These are phyloP conservation scores for Davidsoniella eucalypti DNA, from an alignment of 2,329 filamentous ascomycete genomes.

Conservation along the genomic window DNA sequence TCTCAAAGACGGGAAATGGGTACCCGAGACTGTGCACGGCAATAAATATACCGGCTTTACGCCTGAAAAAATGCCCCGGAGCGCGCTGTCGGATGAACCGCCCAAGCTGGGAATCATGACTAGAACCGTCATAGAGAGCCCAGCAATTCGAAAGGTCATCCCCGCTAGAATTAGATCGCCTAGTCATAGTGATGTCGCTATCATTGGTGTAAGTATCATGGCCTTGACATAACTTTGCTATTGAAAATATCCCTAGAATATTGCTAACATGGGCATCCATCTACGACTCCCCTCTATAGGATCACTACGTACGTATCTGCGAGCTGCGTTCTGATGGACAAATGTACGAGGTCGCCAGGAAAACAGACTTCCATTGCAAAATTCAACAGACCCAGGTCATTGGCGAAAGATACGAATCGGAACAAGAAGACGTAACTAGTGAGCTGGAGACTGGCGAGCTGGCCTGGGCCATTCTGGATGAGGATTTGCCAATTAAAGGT, in stretches of 20 bases:
- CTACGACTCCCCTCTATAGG: constrained; percentile 25
- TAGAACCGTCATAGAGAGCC: constrained; percentile 60
- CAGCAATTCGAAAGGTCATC: constrained; percentile 58
- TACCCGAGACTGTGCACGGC: constrained; percentile 34
- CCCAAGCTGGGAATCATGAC: constrained; percentile 58
- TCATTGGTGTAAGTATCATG: constrained; percentile 51
- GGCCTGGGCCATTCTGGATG: constrained; percentile 3
- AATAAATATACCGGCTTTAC: constrained; percentile 21
- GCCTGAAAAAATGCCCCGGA: constrained; percentile 16
- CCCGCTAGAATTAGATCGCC: constrained; percentile 60
- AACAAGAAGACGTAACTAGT: not conserved
- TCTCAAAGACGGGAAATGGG: constrained; percentile 38
- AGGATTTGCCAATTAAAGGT: constrained; percentile 10
- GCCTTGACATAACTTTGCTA: not conserved
- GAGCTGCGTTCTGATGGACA: constrained; percentile 54
- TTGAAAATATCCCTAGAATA: not conserved
- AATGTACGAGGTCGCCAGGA: constrained; percentile 59
- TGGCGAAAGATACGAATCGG: constrained; percentile 24
- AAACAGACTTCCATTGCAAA: constrained; percentile 58
- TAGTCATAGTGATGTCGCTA: constrained; percentile 63
- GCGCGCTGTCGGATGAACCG: constrained; percentile 20
- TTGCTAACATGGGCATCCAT: not conserved
- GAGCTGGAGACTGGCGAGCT: not conserved
- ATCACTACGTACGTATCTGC: constrained; percentile 65
- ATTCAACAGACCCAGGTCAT: constrained; percentile 70